Evolutionary conservation across 441 rosid genomes (phyloP).

Genomic region (Cnidoscolus chayamansa): DNA sequence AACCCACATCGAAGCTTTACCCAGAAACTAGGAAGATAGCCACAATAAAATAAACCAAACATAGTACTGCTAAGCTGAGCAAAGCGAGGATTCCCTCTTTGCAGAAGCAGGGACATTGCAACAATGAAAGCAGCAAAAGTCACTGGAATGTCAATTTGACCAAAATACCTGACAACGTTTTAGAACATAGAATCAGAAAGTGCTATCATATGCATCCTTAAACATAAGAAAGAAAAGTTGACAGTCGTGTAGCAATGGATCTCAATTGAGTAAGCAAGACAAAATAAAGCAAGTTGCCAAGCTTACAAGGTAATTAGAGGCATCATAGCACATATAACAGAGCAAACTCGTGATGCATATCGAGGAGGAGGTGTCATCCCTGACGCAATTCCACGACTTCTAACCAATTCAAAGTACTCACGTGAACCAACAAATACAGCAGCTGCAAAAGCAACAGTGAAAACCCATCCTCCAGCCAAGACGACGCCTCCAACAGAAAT

Average conservation of each 20-base stretch:
- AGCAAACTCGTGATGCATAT: slow-evolving; percentile 82
- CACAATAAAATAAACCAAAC: slow-evolving; percentile 88
- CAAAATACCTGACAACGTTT: slow-evolving; percentile 59
- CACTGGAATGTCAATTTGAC: slow-evolving; percentile 74
- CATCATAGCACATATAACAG: slow-evolving; percentile 79
- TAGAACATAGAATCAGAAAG: slow-evolving; percentile 24
- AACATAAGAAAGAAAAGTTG: not conserved
- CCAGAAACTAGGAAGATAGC: slow-evolving; percentile 98
- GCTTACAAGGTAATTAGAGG: slow-evolving; percentile 83
- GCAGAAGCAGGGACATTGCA: slow-evolving; percentile 75
- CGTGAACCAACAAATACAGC: slow-evolving; percentile 80
- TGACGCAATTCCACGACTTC: slow-evolving; percentile 73
- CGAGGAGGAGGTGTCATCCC: slow-evolving; percentile 99
- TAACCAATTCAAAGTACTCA: slow-evolving; percentile 83
- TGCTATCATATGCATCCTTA: not conserved
- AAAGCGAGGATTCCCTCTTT: slow-evolving; percentile 86
- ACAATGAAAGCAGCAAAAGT: slow-evolving; percentile 81
- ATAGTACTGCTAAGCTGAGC: slow-evolving; percentile 92
- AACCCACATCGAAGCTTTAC: slow-evolving; percentile 89
- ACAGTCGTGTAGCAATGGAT: not conserved
- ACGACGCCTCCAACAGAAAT: slow-evolving; percentile 69
- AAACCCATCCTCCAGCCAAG: slow-evolving; percentile 83
- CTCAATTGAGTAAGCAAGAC: not conserved
- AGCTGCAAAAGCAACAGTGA: slow-evolving; percentile 55
- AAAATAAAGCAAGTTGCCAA: slow-evolving; percentile 10